Evolutionary conservation across 352 stramenopile genomes (phyloP).

Genomic region (Phytophthora hibernalis): DNA sequence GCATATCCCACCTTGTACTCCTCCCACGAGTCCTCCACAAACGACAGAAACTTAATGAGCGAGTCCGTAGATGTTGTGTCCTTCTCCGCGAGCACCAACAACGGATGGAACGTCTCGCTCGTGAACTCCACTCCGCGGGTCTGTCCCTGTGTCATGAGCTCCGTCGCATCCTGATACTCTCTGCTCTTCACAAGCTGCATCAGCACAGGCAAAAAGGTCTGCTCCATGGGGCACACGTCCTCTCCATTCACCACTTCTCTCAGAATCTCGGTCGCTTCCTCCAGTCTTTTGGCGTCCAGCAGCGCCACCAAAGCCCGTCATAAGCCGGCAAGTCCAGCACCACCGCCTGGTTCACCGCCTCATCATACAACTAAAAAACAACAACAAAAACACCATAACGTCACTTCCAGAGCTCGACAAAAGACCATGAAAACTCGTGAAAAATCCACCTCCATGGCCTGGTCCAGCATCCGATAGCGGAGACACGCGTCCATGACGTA

Average conservation of each 20-base stretch:
- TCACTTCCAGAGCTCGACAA: conserved; percentile 20
- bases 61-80: conserved; percentile 60
- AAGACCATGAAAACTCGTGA: conserved; percentile 5
- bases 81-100: conserved; percentile 57
- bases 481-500: conserved; percentile 75
- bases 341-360: conserved; percentile 60
- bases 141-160: conserved; percentile 51
- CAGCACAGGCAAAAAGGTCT: conserved; percentile 57
- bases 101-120: conserved; percentile 58
- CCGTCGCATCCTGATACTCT: conserved; percentile 53
- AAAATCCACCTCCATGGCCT: conserved; percentile 59
- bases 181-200: conserved; percentile 44
- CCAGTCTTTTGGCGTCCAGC: conserved; percentile 47
- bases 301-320: conserved; percentile 57
- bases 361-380: conserved; percentile 57
- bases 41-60: conserved; percentile 62
- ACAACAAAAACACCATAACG: conserved; percentile 11
- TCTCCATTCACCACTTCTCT: conserved; percentile 51
- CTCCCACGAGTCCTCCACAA: conserved; percentile 72
- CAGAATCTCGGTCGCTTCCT: conserved; percentile 63
- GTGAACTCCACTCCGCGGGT: conserved; percentile 62
- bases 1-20: conserved; percentile 58
- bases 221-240: conserved; percentile 55
- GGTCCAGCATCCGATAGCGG: conserved; percentile 54
- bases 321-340: conserved; percentile 68